phyloP scores from a whole-genome alignment of 768 basidiomycete genomes.

The Asterophora parasitica region DNA sequence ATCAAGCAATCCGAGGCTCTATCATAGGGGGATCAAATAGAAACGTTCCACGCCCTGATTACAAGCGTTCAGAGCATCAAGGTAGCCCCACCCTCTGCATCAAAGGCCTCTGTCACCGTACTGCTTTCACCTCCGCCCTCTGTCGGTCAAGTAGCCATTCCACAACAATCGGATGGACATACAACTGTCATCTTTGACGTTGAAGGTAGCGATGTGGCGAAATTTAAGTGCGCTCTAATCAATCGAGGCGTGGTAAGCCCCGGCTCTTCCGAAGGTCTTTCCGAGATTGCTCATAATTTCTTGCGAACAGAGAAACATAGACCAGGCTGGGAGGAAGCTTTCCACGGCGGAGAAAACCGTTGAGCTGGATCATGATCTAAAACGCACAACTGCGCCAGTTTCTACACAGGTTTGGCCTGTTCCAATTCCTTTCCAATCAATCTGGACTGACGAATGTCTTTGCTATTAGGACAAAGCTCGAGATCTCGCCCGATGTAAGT shows the following conservation, averaged over 20 bases:
- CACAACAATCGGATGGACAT: conserved; percentile 13
- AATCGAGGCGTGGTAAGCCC: conserved; percentile 43
- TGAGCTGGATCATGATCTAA: conserved; percentile 16
- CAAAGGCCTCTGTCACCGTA: conserved; percentile 25
- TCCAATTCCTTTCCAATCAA: no score
- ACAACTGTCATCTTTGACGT: conserved; percentile 35
- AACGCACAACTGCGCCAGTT: conserved; percentile 2
- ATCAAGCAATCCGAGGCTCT: neutral
- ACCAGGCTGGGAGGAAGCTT: conserved; percentile 15
- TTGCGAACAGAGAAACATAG: conserved; percentile 9
- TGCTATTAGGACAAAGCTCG: conserved; percentile 20
- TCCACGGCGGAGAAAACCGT: conserved; percentile 22
- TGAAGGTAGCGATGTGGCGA: conserved; percentile 23
- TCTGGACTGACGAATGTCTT: neutral
- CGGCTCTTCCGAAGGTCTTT: no score
- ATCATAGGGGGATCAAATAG: conserved; percentile 37
- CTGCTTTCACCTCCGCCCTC: conserved; percentile 33
- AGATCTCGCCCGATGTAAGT: conserved; percentile 21
- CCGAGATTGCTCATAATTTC: neutral
- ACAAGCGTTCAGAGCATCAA: conserved; percentile 22
- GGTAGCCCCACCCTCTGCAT: conserved; percentile 21
- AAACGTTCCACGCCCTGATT: conserved; percentile 47
- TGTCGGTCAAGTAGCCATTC: conserved; percentile 28
- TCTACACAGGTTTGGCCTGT: conserved; percentile 20
- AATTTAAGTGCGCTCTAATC: conserved; percentile 38